Base-by-base conservation (phyloP, 306 rosid species). In the Calophaca sinica region DNA sequence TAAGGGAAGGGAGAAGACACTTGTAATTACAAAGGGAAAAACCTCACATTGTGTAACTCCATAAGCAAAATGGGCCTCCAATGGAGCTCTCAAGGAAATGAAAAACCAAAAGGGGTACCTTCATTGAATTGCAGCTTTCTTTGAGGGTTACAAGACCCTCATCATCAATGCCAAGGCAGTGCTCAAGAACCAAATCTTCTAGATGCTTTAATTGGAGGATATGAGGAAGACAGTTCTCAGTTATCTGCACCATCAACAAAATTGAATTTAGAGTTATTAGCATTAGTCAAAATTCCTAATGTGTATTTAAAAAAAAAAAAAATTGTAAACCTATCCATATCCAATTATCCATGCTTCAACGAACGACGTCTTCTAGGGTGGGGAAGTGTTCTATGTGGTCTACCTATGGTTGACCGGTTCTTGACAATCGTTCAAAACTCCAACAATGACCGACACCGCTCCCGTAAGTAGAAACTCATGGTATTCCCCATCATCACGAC, bases 151-250 rank as follows among this genome's bases (percentile, higher is more conserved):
- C 78, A 80, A 90, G 91, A 83, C 85, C 82, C 68, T 83, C 85
- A 66, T 87, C 91, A 42, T 90, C 88, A 33, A 92, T 83, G 54
- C 94, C 88, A 72, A 85, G 81, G 84, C 97, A 92, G 62, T 89
- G 94, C 84, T 90, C 96, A 35, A 92, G 82, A 57, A 78, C 74
- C 90, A 92, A 84, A 78, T 90, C 94, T 72, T 90, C 94, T 45
- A 92, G 89, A 80, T 87, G 55, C 57, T 86, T 65, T 57, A 90
- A 78, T 78, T 79, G 72, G 62, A 87, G 73, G 65, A 92, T 81
- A 70, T 85, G 82, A 45, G 88, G 65, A 45, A 92, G 84, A 81
- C 97, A 88, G 53, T 76, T 80, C 42, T 87, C 92, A 5, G 91
- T 90, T 67, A 92, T 90, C 96, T 92, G 88, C 71, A 74, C 51